phyloP scores from a whole-genome alignment of 352 stramenopile species.

The Globisporangium splendens region DNA sequence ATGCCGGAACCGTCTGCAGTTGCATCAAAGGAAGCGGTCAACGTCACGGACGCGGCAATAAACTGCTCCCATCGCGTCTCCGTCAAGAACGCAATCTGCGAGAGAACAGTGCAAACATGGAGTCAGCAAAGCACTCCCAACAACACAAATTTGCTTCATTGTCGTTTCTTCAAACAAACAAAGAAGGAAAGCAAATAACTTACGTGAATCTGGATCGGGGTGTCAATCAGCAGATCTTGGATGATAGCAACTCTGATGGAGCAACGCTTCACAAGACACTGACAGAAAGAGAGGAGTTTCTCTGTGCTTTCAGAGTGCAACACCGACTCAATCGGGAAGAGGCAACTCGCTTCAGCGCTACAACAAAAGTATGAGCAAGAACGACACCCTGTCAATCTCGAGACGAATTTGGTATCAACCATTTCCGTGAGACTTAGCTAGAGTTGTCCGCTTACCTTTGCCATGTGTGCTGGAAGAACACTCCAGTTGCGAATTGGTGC shows the following conservation, averaged over 20 bases:
- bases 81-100: conserved; percentile 52
- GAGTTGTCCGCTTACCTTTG: conserved; percentile 32
- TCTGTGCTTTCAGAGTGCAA: not conserved
- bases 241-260: conserved; percentile 31
- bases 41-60: conserved; percentile 41
- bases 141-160: not conserved
- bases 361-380: conserved; percentile 1
- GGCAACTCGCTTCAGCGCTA: conserved; percentile 12
- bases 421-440: no score
- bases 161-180: no score
- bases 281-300: conserved; percentile 31
- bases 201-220: conserved; percentile 60
- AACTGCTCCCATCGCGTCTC: conserved; percentile 63
- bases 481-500: conserved; percentile 23
- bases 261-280: conserved; percentile 27
- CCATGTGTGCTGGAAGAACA: conserved; percentile 51
- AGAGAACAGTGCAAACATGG: not conserved
- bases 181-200: conserved; percentile 2
- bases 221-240: conserved; percentile 49
- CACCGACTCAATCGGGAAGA: conserved; percentile 10
- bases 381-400: conserved; percentile 7
- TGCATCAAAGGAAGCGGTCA: conserved; percentile 12
- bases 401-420: not conserved
- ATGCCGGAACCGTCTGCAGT: not conserved
- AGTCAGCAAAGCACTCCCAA: not conserved